phyloP scores from a whole-genome alignment of 345 rosid genomes.

The Rhizophora mangle region DNA sequence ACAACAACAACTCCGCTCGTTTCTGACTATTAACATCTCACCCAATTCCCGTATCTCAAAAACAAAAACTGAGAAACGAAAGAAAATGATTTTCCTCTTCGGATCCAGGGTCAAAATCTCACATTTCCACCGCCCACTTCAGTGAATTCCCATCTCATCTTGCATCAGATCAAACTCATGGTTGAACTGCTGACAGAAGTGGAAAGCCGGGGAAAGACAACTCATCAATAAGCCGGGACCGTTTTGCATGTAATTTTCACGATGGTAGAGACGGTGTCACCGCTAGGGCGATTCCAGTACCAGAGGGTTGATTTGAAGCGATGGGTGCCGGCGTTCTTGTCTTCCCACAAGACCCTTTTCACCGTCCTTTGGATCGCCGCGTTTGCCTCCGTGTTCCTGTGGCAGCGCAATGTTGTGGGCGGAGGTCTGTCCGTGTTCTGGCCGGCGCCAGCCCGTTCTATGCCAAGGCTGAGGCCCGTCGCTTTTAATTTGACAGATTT shows the following conservation, averaged over 20 bases:
- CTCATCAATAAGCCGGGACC: background rate
- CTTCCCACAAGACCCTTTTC: conserved; percentile 76
- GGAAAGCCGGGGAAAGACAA: background rate
- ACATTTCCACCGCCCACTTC: background rate
- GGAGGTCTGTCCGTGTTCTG: conserved; percentile 40
- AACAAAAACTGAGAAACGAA: background rate
- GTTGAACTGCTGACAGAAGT: background rate
- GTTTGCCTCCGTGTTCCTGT: conserved; percentile 63
- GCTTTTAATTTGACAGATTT: conserved; percentile 83
- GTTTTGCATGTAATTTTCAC: background rate
- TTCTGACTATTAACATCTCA: conserved; percentile 32
- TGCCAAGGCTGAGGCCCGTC: conserved; percentile 51
- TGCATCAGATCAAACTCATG: background rate
- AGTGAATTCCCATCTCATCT: background rate
- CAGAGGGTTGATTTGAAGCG: conserved; percentile 52
- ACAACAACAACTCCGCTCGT: conserved; percentile 12
- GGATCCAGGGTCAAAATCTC: background rate
- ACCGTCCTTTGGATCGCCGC: conserved; percentile 76
- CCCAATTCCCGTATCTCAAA: conserved; percentile 5
- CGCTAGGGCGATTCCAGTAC: conserved; percentile 41
- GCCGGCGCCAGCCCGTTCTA: conserved; percentile 30
- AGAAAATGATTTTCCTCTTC: background rate
- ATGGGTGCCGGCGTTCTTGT: conserved; percentile 48
- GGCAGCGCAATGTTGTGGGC: conserved; percentile 59
- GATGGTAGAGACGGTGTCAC: conserved; percentile 53